These are phyloP conservation scores for Miscanthus sacchariflorus DNA, from an alignment of 202 grass and related monocot genomes.

Conservation along the genomic window DNA sequence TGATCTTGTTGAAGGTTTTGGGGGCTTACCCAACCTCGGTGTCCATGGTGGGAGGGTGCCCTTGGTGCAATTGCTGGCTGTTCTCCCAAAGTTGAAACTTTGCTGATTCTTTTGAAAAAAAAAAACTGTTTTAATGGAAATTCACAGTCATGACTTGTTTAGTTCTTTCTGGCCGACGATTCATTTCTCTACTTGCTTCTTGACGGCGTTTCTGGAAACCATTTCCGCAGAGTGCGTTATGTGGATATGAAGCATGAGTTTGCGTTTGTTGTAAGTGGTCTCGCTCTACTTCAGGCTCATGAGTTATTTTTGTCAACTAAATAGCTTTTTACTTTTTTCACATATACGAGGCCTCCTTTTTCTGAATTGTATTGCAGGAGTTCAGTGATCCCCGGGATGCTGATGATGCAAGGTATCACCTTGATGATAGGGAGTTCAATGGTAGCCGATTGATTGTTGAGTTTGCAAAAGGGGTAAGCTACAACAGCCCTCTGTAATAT, in stretches of 20 bases:
- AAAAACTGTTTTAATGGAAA: constrained; percentile 73
- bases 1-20: constrained; percentile 99
- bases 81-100: constrained; percentile 79
- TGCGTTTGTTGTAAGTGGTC: constrained; percentile 97
- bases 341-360: constrained; percentile 10
- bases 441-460: constrained; percentile 87
- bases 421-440: constrained; percentile 91
- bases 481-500: neutral
- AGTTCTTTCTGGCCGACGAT: constrained; percentile 65
- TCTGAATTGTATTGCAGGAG: constrained; percentile 67
- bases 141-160: constrained; percentile 66
- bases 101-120: constrained; percentile 68
- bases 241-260: constrained; percentile 99
- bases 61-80: constrained; percentile 86
- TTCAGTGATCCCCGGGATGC: constrained; percentile 86
- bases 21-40: constrained; percentile 81
- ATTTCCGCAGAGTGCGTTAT: constrained; percentile 96
- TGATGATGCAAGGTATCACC: constrained; percentile 91
- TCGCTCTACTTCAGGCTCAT: neutral
- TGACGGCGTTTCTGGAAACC: constrained; percentile 86
- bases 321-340: constrained; percentile 12
- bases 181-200: constrained; percentile 62
- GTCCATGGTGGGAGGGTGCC: constrained; percentile 91
- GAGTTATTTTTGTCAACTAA: neutral
- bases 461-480: constrained; percentile 88